A percentile compares a stretch with the other conserved stretches of the same genome.
These are phyloP conservation scores for Waltergamsia citrina DNA, from an alignment of 2,329 filamentous ascomycete species.

Conservation along the genomic window DNA sequence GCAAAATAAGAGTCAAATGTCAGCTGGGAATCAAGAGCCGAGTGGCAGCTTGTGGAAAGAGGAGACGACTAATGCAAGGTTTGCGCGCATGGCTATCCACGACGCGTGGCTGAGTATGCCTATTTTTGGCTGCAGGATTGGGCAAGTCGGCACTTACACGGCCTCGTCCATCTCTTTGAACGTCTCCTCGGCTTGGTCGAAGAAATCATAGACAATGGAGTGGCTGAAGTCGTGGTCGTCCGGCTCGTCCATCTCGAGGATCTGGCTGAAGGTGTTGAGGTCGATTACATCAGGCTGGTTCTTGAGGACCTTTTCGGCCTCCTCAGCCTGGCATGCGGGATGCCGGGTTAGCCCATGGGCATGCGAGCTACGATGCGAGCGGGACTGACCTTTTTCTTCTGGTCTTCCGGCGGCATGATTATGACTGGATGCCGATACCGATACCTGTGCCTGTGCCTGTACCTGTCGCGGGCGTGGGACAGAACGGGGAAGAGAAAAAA, in stretches of 20 bases:
- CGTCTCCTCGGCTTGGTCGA: conserved; percentile 80
- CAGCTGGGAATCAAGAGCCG: no score
- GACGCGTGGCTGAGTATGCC: no score
- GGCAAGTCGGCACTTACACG: conserved; percentile 52
- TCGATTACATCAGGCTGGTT: conserved; percentile 48
- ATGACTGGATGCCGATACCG: background rate
- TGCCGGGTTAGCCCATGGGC: background rate
- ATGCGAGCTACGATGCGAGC: background rate
- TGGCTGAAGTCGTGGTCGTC: conserved; percentile 79
- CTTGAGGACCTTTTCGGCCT: background rate
- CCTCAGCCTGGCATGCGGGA: background rate
- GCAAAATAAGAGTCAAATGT: conserved; percentile 6
- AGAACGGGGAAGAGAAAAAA: background rate
- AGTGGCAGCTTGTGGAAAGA: no score
- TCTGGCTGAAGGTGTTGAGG: conserved; percentile 75
- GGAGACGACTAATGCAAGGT: no score
- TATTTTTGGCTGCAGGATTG: background rate
- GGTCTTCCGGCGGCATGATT: conserved; percentile 1
- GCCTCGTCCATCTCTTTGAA: conserved; percentile 76
- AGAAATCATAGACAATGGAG: conserved; percentile 85
- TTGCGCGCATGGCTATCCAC: no score
- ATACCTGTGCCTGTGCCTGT: background rate
- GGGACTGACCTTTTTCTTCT: conserved; percentile 1
- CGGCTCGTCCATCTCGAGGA: conserved; percentile 96
- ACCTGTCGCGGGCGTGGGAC: background rate